A percentile compares a stretch with the other conserved stretches of the same genome.
Evolutionary conservation across 1,139 yeast species (phyloP).

Genomic region (Geotrichum siamense): DNA sequence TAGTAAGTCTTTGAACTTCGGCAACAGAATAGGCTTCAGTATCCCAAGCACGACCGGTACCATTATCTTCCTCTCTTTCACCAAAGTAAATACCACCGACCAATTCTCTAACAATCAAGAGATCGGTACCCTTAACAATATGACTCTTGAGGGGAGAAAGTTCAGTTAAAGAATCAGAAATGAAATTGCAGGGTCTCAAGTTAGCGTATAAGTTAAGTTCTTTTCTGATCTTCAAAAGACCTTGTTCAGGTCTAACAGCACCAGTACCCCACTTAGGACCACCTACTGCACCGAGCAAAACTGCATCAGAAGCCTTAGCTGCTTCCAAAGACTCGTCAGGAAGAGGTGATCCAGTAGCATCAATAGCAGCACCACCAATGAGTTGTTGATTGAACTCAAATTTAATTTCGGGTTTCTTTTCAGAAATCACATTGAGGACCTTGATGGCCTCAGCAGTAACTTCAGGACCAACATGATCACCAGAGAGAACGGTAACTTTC

Average conservation of each 20-base stretch:
- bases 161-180: constrained; percentile 74
- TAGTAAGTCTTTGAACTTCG: constrained; percentile 88
- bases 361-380: constrained; percentile 98
- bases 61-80: constrained; percentile 86
- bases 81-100: constrained; percentile 99
- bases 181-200: constrained; percentile 92
- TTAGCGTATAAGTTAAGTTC: constrained; percentile 92
- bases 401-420: constrained; percentile 46
- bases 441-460: constrained; percentile 85
- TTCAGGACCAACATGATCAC: constrained; percentile 96
- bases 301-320: constrained; percentile 88
- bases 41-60: constrained; percentile 67
- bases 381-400: constrained; percentile 76
- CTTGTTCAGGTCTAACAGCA: constrained; percentile 92
- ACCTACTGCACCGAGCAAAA: constrained; percentile 93
- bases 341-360: constrained; percentile 88
- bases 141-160: constrained; percentile 82
- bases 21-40: constrained; percentile 85
- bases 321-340: constrained; percentile 83
- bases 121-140: constrained; percentile 81
- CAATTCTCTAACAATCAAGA: constrained; percentile 87
- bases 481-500: constrained; percentile 81
- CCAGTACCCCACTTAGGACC: constrained; percentile 99
- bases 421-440: constrained; percentile 72
- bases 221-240: constrained; percentile 85